Evolutionary conservation across 257 asterid genomes (phyloP).

Genomic region (Nicotiana paniculata): DNA sequence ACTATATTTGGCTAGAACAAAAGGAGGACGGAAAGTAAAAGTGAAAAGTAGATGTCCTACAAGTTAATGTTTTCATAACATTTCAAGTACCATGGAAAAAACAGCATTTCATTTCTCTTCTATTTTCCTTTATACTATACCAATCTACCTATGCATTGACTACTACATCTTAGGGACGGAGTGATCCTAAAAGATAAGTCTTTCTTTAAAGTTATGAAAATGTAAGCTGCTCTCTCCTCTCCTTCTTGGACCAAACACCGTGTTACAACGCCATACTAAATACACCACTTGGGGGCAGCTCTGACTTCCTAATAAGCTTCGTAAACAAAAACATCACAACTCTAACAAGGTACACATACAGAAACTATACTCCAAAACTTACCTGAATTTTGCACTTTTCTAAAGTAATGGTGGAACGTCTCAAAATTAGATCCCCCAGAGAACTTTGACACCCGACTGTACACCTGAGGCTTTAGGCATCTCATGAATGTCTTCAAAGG

Average conservation of each 20-base stretch:
- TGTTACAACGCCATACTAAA: not conserved
- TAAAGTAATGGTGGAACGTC: conserved; percentile 13
- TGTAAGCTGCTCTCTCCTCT: not conserved
- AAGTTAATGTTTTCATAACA: not conserved
- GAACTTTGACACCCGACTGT: conserved; percentile 2
- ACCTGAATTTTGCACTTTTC: conserved; percentile 20
- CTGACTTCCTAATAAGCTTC: not conserved
- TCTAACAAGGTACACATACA: not conserved
- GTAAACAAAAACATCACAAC: not conserved
- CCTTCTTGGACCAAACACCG: not conserved
- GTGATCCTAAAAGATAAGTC: not conserved
- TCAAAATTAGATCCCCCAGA: conserved; percentile 7
- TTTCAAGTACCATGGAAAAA: not conserved
- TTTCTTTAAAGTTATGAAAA: not conserved
- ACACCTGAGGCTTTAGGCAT: conserved; percentile 13
- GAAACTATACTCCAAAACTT: not conserved
- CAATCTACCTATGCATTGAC: not conserved
- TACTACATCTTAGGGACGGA: not conserved
- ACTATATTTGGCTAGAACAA: not conserved
- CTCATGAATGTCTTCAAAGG: conserved; percentile 13
- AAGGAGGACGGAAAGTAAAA: not conserved
- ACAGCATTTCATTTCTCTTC: not conserved
- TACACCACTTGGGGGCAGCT: not conserved
- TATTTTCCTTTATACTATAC: not conserved
- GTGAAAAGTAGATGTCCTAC: not conserved